Evolutionary conservation across 352 stramenopile species (phyloP), one percentile per base, ranked within the genome.

Genomic region (Globisporangium lucens): DNA sequence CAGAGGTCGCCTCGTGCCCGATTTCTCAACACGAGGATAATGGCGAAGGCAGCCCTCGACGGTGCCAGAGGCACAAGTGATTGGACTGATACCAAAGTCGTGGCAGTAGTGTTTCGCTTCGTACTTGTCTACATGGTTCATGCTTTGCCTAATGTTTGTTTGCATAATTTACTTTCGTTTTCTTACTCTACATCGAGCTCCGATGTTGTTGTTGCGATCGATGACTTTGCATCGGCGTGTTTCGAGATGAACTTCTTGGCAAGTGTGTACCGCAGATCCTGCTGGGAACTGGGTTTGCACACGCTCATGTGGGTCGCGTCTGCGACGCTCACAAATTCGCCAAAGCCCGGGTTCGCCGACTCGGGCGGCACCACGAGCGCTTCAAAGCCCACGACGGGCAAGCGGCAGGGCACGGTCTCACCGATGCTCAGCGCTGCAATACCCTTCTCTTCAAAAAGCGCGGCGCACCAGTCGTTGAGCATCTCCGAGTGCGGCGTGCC

Each of bases 311-410:
- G 87, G 17, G 86, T 87, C 3, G 82, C 72, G 29, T 90, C 73
- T 2, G 71, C 67, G n/a, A 95, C 63, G 9, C 63, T 69, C n/a
- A 90, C 72, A 47, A 90, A 91, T 53, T 85, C 75, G 4, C 80
- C 83, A 72, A 95, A 92, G 36, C 84, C 87, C 20, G 84, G 87
- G 43, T 93, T 90, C 6, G 83, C 83, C 17, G 83, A 93, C 38
- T 68, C 65, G 0, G 80, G 73, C 0, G 87, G 87, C 24, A 95
- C 87, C 5, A 95, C 83, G 6, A 95, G 70, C 5, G 87, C 80
- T 46, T 95, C 87, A 9, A 93, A 69, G 24, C 83, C 81, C 15
- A 93, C 83, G 12, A 93, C 70, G 1, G 85, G 85, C 0, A 91
- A 67, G 10, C 80, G 74, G 53, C 87, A 92, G 5, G 87, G 85